Evolutionary conservation across 352 stramenopile genomes (phyloP).

Genomic region (Phytophthora pseudosyringae): DNA sequence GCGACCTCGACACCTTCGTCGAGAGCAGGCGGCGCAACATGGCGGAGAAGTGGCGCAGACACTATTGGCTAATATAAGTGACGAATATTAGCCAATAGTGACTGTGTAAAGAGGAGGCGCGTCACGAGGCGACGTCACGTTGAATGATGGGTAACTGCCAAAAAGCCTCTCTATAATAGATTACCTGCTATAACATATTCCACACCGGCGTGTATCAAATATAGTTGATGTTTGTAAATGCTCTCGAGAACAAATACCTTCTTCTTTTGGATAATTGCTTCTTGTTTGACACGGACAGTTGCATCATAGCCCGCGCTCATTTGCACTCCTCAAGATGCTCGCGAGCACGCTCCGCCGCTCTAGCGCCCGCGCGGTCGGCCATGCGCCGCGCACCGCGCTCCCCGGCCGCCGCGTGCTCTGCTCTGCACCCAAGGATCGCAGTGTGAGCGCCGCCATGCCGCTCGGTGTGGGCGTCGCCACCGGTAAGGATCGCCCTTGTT

Average conservation of each 20-base stretch:
- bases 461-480: slow-evolving; percentile 52
- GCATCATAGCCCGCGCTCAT: too few relatives aligned
- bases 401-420: slow-evolving; percentile 50
- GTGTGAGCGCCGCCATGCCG: slow-evolving; percentile 47
- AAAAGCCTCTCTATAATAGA: neutral
- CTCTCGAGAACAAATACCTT: neutral
- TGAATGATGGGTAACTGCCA: slow-evolving; percentile 1
- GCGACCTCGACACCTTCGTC: slow-evolving; percentile 20
- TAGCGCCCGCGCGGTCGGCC: slow-evolving; percentile 10
- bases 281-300: slow-evolving; percentile 7
- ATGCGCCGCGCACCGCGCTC: slow-evolving; percentile 16
- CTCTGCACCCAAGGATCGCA: slow-evolving; percentile 48
- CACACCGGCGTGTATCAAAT: neutral
- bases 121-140: slow-evolving; percentile 22
- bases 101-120: slow-evolving; percentile 5
- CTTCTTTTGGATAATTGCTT: neutral
- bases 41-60: too few relatives aligned
- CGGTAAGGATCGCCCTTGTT: slow-evolving; percentile 17
- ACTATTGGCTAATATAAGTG: slow-evolving; percentile 5
- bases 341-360: slow-evolving; percentile 31
- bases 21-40: slow-evolving; percentile 26
- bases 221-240: neutral
- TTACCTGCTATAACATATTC: neutral
- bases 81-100: slow-evolving; percentile 16
- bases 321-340: slow-evolving; percentile 36